These are phyloP conservation scores for Gossypium turneri DNA, from an alignment of 345 rosid genomes.

Conservation along the genomic window DNA sequence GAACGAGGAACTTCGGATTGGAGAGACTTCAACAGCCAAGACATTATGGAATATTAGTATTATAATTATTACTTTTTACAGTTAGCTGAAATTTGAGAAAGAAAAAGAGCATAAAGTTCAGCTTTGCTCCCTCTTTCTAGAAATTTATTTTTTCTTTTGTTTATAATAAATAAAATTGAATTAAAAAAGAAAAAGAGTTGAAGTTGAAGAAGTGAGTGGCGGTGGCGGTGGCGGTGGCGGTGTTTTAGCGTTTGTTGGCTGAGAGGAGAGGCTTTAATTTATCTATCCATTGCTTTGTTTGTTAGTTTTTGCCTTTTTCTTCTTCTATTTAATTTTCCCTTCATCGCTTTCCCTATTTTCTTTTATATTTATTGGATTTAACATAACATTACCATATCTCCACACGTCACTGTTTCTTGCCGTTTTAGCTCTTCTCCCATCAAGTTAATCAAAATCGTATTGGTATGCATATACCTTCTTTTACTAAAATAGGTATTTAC, in stretches of 20 bases:
- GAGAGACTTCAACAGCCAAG: conserved; percentile 55
- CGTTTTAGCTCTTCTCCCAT: neutral
- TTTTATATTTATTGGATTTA: neutral
- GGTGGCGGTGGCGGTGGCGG: neutral
- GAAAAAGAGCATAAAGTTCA: neutral
- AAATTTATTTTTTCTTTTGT: neutral
- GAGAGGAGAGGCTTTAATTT: neutral
- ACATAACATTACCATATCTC: too few relatives aligned
- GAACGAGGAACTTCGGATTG: conserved; percentile 30
- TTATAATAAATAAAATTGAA: neutral
- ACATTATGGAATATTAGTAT: conserved; percentile 30
- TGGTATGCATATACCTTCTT: too few relatives aligned
- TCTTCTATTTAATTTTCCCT: neutral
- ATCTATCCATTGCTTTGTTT: neutral
- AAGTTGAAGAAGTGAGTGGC: neutral
- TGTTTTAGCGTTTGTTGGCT: neutral
- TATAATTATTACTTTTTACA: neutral
- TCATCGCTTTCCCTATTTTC: neutral
- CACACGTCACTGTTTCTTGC: neutral
- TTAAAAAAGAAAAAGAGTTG: neutral
- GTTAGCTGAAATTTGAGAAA: neutral
- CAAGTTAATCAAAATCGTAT: too few relatives aligned
- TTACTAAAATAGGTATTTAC: too few relatives aligned
- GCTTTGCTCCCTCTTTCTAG: neutral
- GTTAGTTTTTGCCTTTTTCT: neutral